Conservation (phyloP, 768 basidiomycete genomes). For the Tulasnella sp. region DNA sequence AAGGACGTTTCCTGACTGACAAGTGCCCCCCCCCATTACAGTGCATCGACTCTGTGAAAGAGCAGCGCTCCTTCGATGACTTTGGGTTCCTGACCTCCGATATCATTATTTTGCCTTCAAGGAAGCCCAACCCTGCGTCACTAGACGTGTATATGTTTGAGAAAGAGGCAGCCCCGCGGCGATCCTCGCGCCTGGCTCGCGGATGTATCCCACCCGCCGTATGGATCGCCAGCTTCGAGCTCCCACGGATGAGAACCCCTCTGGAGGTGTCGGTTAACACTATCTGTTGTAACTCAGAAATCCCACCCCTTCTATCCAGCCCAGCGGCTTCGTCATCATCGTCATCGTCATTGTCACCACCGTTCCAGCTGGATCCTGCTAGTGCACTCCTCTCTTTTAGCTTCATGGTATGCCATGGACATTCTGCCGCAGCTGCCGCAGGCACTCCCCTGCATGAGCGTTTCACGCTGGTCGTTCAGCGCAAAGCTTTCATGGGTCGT, state of each 20-base stretch:
- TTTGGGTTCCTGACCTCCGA: conserved; percentile 10
- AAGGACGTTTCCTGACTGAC: too few species aligned
- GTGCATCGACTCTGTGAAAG: conserved; percentile 12
- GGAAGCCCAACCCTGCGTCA: conserved; percentile 8
- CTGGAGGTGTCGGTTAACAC: conserved; percentile 11
- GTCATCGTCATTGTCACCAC: not conserved
- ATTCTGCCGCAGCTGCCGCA: not conserved
- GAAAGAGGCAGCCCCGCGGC: not conserved
- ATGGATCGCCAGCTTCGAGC: conserved; percentile 7
- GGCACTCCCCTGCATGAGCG: conserved; percentile 6
- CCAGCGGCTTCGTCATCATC: not conserved
- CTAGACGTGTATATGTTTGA: conserved; percentile 13
- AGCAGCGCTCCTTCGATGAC: conserved; percentile 13
- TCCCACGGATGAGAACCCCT: conserved; percentile 4
- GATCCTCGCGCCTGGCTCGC: conserved; percentile 6
- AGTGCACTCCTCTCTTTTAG: conserved; percentile 7
- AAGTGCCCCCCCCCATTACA: not conserved
- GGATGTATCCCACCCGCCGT: conserved; percentile 5
- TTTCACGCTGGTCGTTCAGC: conserved; percentile 12
- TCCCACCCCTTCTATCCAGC: not conserved
- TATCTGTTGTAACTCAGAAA: conserved; percentile 10
- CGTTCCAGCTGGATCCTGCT: conserved; percentile 1
- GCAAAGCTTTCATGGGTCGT: not conserved
- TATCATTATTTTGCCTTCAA: conserved; percentile 1
- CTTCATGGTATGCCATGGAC: conserved; percentile 12